Evolutionary conservation across 1,284 basidiomycete species (phyloP).

Genomic region (Lignosus rhinocerotis): DNA sequence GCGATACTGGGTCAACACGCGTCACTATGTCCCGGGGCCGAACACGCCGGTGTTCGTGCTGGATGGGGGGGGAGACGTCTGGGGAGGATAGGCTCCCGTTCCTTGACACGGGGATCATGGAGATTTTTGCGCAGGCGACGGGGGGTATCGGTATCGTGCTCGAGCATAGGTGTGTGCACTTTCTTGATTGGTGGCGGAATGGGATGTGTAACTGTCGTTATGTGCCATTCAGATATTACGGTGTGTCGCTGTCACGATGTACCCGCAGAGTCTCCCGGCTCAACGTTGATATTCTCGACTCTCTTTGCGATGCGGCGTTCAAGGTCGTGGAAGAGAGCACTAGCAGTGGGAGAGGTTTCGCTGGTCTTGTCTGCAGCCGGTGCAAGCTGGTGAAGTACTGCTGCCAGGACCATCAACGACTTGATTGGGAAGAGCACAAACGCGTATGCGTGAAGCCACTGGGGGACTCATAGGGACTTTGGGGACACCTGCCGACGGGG

Average conservation of each 20-base stretch:
- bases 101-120: conserved; percentile 82
- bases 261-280: neutral
- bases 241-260: neutral
- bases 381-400: conserved; percentile 77
- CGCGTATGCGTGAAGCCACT: conserved; percentile 58
- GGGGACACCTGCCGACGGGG: neutral
- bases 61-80: conserved; percentile 84
- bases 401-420: conserved; percentile 64
- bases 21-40: conserved; percentile 72
- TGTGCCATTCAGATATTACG: conserved; percentile 43
- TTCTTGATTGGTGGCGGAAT: neutral
- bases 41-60: conserved; percentile 80
- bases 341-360: conserved; percentile 20
- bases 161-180: conserved; percentile 66
- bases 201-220: conserved; percentile 54
- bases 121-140: conserved; percentile 82
- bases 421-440: conserved; percentile 73
- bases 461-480: conserved; percentile 2
- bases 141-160: conserved; percentile 86
- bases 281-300: neutral
- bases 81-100: conserved; percentile 71
- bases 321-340: conserved; percentile 53
- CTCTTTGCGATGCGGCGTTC: neutral
- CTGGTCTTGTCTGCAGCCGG: conserved; percentile 65
- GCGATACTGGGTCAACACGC: conserved; percentile 88